Conservation (phyloP, 495 filamentous ascomycete genomes). For the Hypomontagnella submonticulosa region DNA sequence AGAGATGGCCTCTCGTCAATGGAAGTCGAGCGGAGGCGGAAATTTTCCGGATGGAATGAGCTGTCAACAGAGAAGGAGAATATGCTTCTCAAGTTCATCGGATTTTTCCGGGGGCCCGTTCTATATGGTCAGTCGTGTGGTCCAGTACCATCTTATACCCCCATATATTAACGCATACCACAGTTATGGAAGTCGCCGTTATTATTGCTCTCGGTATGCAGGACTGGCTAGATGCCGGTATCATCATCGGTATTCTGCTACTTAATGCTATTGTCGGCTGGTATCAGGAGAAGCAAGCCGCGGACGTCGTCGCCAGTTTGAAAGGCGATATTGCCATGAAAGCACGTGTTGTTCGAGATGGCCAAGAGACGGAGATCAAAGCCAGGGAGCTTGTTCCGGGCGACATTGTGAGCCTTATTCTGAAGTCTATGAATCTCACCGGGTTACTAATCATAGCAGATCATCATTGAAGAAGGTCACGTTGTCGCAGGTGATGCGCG, state of each 20-base stretch:
- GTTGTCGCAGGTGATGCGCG: slow-evolving; percentile 78
- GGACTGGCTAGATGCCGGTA: slow-evolving; percentile 84
- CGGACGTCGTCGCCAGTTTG: slow-evolving; percentile 79
- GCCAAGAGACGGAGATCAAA: slow-evolving; percentile 74
- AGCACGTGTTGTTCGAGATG: slow-evolving; percentile 75
- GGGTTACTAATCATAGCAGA: slow-evolving; percentile 36
- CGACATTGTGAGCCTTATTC: slow-evolving; percentile 72
- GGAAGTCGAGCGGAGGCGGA: slow-evolving; percentile 74
- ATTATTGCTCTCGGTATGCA: slow-evolving; percentile 80
- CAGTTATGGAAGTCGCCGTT: slow-evolving; percentile 87
- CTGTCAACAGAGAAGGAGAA: slow-evolving; percentile 80
- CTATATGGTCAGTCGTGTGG: slow-evolving; percentile 73
- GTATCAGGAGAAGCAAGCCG: slow-evolving; percentile 88
- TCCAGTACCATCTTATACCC: neutral
- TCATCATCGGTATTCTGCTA: slow-evolving; percentile 80
- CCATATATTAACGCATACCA: slow-evolving; percentile 41
- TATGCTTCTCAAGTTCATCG: slow-evolving; percentile 79
- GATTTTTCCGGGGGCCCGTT: slow-evolving; percentile 83
- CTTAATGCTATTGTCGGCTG: slow-evolving; percentile 83
- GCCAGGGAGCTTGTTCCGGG: slow-evolving; percentile 82
- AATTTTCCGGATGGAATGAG: slow-evolving; percentile 77
- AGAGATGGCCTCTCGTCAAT: slow-evolving; percentile 67
- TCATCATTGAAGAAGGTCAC: slow-evolving; percentile 78
- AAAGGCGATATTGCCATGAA: slow-evolving; percentile 88
- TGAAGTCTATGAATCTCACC: neutral